Base-by-base conservation (phyloP, 2,329 filamentous ascomycete genomes). In the Bertia moriformis region DNA sequence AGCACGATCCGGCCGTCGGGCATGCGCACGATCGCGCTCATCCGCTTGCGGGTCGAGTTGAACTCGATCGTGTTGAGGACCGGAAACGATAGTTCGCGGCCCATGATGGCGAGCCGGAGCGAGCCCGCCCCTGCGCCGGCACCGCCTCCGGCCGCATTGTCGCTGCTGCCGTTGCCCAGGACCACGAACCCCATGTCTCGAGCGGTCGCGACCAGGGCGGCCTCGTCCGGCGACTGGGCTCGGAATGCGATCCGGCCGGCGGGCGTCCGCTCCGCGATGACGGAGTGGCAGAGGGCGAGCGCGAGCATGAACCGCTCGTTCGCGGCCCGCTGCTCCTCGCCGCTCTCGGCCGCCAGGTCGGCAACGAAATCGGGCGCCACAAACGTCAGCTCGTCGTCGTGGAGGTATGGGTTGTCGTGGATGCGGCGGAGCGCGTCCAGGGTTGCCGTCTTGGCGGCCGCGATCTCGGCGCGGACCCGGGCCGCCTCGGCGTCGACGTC, bases 21-120 rank as follows among this genome's bases (percentile, higher is more conserved):
- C 87, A 96, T 94, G 42, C 83, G 75, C 38, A 98, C 78, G 48
- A 98, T 95, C 2, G 88, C 84, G 59, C 88, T 96, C 91, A 98
- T 98, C 47, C 91, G 77, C 63, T 98, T 98, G 51, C 91, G 75
- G 33, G 82, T 87, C 0, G 89, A 96, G 57, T 96, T 96, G 66
- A 98, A 98, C 55, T 98, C 91, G 27, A 98, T 79, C 1, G 83
- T 94, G 59, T 94, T 96, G 37, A 98, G 71, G 19, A 98, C 81
- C 14, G 78, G 79, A 55, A 91, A 98, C 44, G 81, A 77, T 37
- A 76, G 72, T 48, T 96, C 87, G 50, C 87, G 71, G 38, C 91
- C 91, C 64, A 93, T 72, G 4, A 93, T 69, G n/a, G n/a, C n/a
- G n/a, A n/a, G n/a, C n/a, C n/a, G n/a, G n/a, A n/a, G n/a, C n/a